Evolutionary conservation across 1,139 yeast species (phyloP).

Genomic region (Oligophagozyma castellii): DNA sequence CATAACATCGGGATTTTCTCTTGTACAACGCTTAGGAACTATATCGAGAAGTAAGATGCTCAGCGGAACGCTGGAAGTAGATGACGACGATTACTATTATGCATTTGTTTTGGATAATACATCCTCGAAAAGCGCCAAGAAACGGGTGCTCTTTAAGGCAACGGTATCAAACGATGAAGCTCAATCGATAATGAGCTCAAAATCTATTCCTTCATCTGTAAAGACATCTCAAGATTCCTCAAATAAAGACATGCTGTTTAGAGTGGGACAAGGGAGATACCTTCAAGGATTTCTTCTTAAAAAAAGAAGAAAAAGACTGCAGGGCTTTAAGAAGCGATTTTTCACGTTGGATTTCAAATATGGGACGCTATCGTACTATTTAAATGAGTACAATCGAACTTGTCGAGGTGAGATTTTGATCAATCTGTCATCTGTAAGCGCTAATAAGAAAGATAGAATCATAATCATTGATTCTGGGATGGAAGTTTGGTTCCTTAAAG

Average conservation of each 20-base stretch:
- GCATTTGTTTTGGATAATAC: constrained; percentile 91
- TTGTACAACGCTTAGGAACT: constrained; percentile 35
- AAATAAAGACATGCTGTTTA: constrained; percentile 7
- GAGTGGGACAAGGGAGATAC: constrained; percentile 23
- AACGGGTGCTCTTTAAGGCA: constrained; percentile 57
- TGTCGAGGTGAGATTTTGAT: constrained; percentile 91
- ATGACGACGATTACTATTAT: constrained; percentile 39
- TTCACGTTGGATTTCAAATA: constrained; percentile 71
- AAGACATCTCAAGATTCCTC: constrained; percentile 6
- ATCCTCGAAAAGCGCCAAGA: constrained; percentile 72
- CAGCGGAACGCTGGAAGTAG: constrained; percentile 48
- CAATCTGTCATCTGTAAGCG: constrained; percentile 65
- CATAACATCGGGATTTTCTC: constrained; percentile 27
- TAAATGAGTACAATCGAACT: constrained; percentile 53
- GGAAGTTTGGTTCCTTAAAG: constrained; percentile 85
- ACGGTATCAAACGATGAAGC: constrained; percentile 16
- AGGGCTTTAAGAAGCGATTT: constrained; percentile 76
- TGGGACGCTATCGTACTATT: constrained; percentile 72
- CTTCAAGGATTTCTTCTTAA: constrained; percentile 68
- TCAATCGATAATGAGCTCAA: constrained; percentile 8
- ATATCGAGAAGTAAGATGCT: constrained; percentile 41
- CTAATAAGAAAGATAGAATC: constrained; percentile 51
- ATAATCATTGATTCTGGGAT: constrained; percentile 87
- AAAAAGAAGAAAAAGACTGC: constrained; percentile 67
- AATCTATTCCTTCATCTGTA: constrained; percentile 13